A percentile compares a stretch with the other conserved stretches of the same genome.
phyloP scores from a whole-genome alignment of 352 stramenopile species.

The Hyaloperonospora arabidopsidis region DNA sequence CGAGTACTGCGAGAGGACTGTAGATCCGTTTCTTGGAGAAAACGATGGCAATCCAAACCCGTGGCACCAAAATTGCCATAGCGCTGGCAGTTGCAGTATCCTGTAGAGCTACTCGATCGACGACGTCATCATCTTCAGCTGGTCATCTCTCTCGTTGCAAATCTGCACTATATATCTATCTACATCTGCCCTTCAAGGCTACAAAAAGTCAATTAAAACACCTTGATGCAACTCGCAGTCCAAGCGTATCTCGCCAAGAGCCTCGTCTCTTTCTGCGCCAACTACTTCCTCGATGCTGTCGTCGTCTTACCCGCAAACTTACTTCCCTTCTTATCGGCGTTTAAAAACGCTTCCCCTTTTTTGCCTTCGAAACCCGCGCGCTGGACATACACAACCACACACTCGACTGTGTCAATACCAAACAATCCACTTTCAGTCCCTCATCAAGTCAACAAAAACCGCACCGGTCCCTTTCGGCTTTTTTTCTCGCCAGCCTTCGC shows the following conservation, averaged over 20 bases:
- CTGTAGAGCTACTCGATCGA: slow-evolving; percentile 24
- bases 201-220: slow-evolving; percentile 10
- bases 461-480: slow-evolving; percentile 34
- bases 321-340: slow-evolving; percentile 45
- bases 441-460: neutral
- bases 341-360: slow-evolving; percentile 69
- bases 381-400: slow-evolving; percentile 16
- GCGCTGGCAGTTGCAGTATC: slow-evolving; percentile 56
- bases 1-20: slow-evolving; percentile 66
- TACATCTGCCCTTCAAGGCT: neutral
- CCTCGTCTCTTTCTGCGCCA: slow-evolving; percentile 15
- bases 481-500: slow-evolving; percentile 34
- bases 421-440: neutral
- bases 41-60: slow-evolving; percentile 58
- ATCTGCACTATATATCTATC: slow-evolving; percentile 13
- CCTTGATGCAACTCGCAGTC: slow-evolving; percentile 25
- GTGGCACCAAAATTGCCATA: slow-evolving; percentile 62
- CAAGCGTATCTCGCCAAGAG: slow-evolving; percentile 31
- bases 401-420: slow-evolving; percentile 7
- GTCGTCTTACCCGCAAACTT: slow-evolving; percentile 22
- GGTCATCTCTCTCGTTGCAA: slow-evolving; percentile 8
- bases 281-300: slow-evolving; percentile 29
- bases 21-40: slow-evolving; percentile 69
- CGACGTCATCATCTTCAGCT: slow-evolving; percentile 2
- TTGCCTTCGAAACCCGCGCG: slow-evolving; percentile 77